Evolutionary conservation across 305 asterid genomes (phyloP).

Genomic region (Salvia sclarea): DNA sequence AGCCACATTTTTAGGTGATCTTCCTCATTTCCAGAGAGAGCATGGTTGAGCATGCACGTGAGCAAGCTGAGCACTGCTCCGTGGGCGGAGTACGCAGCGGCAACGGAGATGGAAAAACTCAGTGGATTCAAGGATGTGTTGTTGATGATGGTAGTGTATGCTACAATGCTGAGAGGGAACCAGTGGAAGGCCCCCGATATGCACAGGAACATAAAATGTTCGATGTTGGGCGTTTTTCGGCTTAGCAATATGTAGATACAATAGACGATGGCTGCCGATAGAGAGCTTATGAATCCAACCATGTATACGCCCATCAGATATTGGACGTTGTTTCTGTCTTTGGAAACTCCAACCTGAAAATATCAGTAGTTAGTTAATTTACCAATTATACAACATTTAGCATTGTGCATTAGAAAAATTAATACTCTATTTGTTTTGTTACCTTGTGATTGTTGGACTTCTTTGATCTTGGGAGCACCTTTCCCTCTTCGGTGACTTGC

Average conservation of each 20-base stretch:
- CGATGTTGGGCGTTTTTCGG: constrained; percentile 43
- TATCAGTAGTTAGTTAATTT: not conserved
- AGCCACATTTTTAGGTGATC: constrained; percentile 52
- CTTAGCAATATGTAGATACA: constrained; percentile 38
- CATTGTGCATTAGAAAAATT: too few species aligned
- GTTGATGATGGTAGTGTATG: constrained; percentile 46
- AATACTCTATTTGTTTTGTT: too few species aligned
- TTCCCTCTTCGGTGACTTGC: constrained; percentile 54
- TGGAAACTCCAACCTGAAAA: constrained; percentile 39
- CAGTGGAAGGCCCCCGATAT: constrained; percentile 76
- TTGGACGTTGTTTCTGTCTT: constrained; percentile 33
- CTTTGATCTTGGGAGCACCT: constrained; percentile 35
- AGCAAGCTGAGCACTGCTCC: constrained; percentile 56
- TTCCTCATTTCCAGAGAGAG: constrained; percentile 42
- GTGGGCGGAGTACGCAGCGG: constrained; percentile 59
- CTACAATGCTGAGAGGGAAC: constrained; percentile 67
- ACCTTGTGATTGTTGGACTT: constrained; percentile 37
- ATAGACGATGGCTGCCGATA: constrained; percentile 63
- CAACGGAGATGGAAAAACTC: constrained; percentile 47
- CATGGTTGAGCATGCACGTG: constrained; percentile 40
- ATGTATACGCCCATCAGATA: constrained; percentile 52
- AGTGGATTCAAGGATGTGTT: constrained; percentile 38
- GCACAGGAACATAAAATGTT: constrained; percentile 57
- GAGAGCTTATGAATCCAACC: constrained; percentile 60
- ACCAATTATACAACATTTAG: too few species aligned